These are phyloP conservation scores for Sporothrix pseudoabietina DNA, from an alignment of 2,329 filamentous ascomycete species.

Conservation along the genomic window DNA sequence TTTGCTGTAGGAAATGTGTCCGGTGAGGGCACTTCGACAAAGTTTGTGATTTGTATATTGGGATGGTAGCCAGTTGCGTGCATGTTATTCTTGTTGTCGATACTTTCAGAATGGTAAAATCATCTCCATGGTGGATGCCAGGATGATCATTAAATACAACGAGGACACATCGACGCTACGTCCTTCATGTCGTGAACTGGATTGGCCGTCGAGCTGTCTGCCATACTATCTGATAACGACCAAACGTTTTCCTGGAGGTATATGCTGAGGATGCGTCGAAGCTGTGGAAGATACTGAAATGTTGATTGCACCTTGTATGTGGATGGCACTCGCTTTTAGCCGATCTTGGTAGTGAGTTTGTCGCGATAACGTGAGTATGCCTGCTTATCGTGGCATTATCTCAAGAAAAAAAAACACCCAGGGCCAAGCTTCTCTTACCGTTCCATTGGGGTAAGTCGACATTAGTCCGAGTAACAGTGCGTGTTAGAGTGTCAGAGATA, in stretches of 20 bases:
- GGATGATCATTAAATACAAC: background rate
- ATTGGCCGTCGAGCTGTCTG: no score
- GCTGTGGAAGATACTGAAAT: background rate
- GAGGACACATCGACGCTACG: background rate
- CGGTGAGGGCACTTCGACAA: background rate
- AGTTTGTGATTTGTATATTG: background rate
- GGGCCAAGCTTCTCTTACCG: no score
- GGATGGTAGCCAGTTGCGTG: no score
- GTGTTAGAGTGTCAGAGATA: background rate
- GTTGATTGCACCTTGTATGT: background rate
- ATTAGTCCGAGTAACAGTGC: background rate
- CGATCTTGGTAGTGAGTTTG: background rate
- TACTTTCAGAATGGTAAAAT: background rate
- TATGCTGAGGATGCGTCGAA: no score
- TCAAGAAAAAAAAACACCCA: no score
- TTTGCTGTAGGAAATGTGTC: background rate
- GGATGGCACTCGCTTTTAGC: background rate
- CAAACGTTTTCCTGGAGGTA: no score
- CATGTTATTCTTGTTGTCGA: background rate
- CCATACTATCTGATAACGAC: background rate
- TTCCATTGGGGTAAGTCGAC: no score
- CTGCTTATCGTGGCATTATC: no score
- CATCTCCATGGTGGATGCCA: background rate
- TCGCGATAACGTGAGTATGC: background rate
- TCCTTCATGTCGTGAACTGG: no score